Percentiles rank a stretch among this genome's conserved stretches.
Conservation (phyloP, 768 basidiomycete genomes). For the Coprinopsis sp. region DNA sequence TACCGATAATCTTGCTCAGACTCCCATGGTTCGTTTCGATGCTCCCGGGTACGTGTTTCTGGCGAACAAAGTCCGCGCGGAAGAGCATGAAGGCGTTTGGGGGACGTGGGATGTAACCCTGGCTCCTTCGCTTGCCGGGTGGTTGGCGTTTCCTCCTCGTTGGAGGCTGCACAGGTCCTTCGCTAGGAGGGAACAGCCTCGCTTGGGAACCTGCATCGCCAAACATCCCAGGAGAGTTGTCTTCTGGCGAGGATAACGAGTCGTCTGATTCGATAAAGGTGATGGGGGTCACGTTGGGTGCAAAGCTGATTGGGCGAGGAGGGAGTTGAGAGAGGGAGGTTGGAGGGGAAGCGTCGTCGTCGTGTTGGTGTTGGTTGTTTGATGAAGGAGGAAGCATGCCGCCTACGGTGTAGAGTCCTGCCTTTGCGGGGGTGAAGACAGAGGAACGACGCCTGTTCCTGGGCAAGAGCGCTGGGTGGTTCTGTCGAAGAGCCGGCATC, state of each 20-base stretch:
- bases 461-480: slow-evolving; percentile 1
- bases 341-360: background rate
- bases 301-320: slow-evolving; percentile 23
- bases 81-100: slow-evolving; percentile 88
- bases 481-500: slow-evolving; percentile 8
- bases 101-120: slow-evolving; percentile 71
- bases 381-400: no score
- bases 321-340: background rate
- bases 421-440: slow-evolving; percentile 21
- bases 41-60: slow-evolving; percentile 72
- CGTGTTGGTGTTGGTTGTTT: background rate
- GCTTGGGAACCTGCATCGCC: slow-evolving; percentile 8
- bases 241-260: slow-evolving; percentile 10
- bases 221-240: no score
- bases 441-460: slow-evolving; percentile 9
- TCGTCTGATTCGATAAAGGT: slow-evolving; percentile 19
- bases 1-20: slow-evolving; percentile 68
- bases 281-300: slow-evolving; percentile 26
- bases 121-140: slow-evolving; percentile 56
- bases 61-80: slow-evolving; percentile 75
- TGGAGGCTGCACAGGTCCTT: slow-evolving; percentile 12
- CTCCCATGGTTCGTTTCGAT: slow-evolving; percentile 77
- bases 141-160: slow-evolving; percentile 31
- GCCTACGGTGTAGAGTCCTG: slow-evolving; percentile 23
- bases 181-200: slow-evolving; percentile 20